These are phyloP conservation scores for Chlorella sp. DNA, from an alignment of 139 green algal genomes.

Conservation along the genomic window DNA sequence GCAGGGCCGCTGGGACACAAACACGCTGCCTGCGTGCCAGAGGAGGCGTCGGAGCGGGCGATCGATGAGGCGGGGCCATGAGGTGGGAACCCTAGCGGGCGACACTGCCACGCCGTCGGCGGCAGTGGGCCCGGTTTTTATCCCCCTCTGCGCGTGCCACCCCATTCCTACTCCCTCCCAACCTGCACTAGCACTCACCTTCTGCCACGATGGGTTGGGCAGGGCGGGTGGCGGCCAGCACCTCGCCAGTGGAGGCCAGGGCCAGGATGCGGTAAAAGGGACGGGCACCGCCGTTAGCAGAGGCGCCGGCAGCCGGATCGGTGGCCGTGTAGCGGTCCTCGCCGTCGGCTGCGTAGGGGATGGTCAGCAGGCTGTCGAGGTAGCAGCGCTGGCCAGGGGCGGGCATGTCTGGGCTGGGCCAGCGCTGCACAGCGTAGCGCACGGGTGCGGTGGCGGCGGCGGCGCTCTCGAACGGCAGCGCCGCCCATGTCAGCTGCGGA, in stretches of 20 bases:
- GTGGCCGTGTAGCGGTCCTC: neutral
- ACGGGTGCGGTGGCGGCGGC: neutral
- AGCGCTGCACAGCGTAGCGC: neutral
- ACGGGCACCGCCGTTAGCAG: too few species aligned
- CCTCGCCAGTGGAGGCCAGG: neutral
- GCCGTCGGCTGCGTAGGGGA: neutral
- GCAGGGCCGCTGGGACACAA: neutral
- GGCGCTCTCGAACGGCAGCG: neutral
- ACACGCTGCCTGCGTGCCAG: neutral
- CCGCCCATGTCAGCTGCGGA: slow-evolving; percentile 2
- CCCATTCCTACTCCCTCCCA: too few species aligned
- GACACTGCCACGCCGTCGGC: too few species aligned
- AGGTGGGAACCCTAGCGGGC: too few species aligned
- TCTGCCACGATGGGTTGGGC: neutral
- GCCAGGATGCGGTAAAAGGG: slow-evolving; percentile 1
- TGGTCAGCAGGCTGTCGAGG: neutral
- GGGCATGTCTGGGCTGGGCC: neutral
- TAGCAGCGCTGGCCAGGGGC: neutral
- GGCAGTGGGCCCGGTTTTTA: too few species aligned
- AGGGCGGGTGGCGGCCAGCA: neutral
- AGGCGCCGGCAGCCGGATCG: neutral
- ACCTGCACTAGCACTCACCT: neutral
- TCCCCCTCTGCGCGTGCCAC: too few species aligned
- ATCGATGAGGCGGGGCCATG: neutral
- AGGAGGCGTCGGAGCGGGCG: too few species aligned